Base-by-base conservation (phyloP, 2,329 filamentous ascomycete species). In the Bipolaris gigantea region DNA sequence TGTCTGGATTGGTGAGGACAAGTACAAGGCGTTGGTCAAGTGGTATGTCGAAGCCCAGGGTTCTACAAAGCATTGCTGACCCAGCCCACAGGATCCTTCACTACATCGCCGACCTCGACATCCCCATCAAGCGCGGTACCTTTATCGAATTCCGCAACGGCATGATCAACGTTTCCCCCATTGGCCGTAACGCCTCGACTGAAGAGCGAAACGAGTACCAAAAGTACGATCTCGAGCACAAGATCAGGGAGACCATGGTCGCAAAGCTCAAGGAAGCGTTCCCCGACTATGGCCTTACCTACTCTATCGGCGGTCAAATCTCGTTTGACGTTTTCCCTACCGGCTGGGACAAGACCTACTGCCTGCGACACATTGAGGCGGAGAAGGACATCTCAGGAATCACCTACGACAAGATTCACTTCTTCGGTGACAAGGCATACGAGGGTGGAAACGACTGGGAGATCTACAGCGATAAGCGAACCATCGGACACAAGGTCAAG, bases 261-360 rank as follows among this genome's bases (percentile, higher is more conserved):
- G 83, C 81, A 61, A 84, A 82, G 59, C 81, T 97, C 70, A 88
- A 85, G 77, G 86, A 92, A 77, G 83, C 87, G 66, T 97, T 99
- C 76, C 83, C 85, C 1, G 86, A 96, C 75, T 80, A 90, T 60
- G 91, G 90, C 33, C 81, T 97, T 68, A 97, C 90, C 84, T 97
- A 89, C 81, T 93, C 91, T 60, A 96, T 99, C 68, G 94, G 94
- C 66, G 94, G 94, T 48, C 91, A 97, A 74, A 97, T 99, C 77
- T 97, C 92, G 56, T 99, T 99, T 76, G 94, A 99, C 73, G 89
- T 97, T 69, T 99, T 99, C 83, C 94, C 94, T 61, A 85, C 81
- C 2, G 94, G 94, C 71, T 99, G 94, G 94, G 94, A 99, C 80
- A 99, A 97, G 86, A 96, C 90, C 9, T 99, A 96, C 83, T 97